Evolutionary conservation across 2,329 filamentous ascomycete species (phyloP), one percentile per base, ranked within the genome.

Genomic region (Colletotrichum sojae): DNA sequence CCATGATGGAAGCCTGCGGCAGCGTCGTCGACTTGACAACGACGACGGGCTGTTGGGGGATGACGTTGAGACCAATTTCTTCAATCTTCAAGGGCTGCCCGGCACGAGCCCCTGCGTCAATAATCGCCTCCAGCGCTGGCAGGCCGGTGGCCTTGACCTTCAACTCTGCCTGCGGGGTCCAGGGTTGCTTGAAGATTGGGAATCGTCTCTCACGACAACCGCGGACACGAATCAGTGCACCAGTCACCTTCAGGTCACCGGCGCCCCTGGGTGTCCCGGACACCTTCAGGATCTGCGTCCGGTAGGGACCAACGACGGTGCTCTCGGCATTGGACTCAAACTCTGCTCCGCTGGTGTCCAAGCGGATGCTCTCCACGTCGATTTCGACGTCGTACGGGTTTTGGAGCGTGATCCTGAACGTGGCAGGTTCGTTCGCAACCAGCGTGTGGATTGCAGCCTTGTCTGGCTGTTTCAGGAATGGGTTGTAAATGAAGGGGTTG

Each of bases 341-440:
- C 1, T 90, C 85, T 25, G 90, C 87, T 1, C 94, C 94, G 69
- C 93, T 89, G 10, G 90, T 89, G 70, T 94, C 90, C 6, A 99
- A 83, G 27, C 86, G 87, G 52, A 99, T 86, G 61, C 89, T 91
- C 77, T 98, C 94, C 40, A 99, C 90, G 63, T 97, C 94, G 5
- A 99, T 83, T 71, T 98, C 94, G 72, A 98, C 92, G 69, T 98
- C 95, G 74, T 94, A 98, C 0, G 95, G 94, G 74, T 99, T 99
- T 76, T 98, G 96, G 18, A 99, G 83, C 2, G 92, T 94, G 36
- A 98, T 87, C 73, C 89, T 88, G 79, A 98, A 97, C 4, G 88
- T 90, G 2, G 93, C 91, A 67, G 88, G 82, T 78, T 98, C 95
- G 16, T 90, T 91, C 5, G 93, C 90, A 20, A 98, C 93, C 36